Conservation (phyloP, 495 filamentous ascomycete genomes). For the Clohesyomyces aquaticus region DNA sequence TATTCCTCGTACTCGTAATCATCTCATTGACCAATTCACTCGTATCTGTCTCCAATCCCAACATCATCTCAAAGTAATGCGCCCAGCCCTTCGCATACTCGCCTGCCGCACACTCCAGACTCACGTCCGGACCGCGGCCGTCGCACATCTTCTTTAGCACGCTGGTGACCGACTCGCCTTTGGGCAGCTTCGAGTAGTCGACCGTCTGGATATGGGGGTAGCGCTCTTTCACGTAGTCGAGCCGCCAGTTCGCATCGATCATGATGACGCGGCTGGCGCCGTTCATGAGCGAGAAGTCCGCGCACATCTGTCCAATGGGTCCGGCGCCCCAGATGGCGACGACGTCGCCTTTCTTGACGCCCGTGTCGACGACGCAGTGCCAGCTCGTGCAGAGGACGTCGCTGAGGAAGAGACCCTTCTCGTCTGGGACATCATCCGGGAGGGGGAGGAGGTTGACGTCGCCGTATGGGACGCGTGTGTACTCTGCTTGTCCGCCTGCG, state of each 20-base stretch:
- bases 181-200: constrained; percentile 59
- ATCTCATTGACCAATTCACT: constrained; percentile 89
- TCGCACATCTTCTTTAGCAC: constrained; percentile 73
- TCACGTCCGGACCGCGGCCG: constrained; percentile 71
- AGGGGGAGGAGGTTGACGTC: constrained; percentile 81
- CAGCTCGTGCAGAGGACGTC: constrained; percentile 81
- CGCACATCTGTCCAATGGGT: constrained; percentile 79
- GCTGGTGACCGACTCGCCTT: constrained; percentile 64
- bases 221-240: constrained; percentile 67
- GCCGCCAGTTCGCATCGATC: constrained; percentile 78
- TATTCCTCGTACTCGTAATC: constrained; percentile 75
- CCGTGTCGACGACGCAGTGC: constrained; percentile 82
- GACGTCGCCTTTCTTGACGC: constrained; percentile 74
- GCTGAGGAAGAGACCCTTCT: constrained; percentile 81
- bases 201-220: constrained; percentile 66
- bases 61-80: constrained; percentile 72
- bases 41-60: constrained; percentile 83
- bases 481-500: constrained; percentile 88
- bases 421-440: constrained; percentile 80
- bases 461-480: constrained; percentile 79
- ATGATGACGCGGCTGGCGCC: constrained; percentile 78
- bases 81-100: constrained; percentile 85
- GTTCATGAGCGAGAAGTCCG: constrained; percentile 69
- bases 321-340: constrained; percentile 84
- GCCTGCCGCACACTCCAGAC: constrained; percentile 81